Conservation (phyloP, 768 basidiomycete species). For the Termitomyces sp. region DNA sequence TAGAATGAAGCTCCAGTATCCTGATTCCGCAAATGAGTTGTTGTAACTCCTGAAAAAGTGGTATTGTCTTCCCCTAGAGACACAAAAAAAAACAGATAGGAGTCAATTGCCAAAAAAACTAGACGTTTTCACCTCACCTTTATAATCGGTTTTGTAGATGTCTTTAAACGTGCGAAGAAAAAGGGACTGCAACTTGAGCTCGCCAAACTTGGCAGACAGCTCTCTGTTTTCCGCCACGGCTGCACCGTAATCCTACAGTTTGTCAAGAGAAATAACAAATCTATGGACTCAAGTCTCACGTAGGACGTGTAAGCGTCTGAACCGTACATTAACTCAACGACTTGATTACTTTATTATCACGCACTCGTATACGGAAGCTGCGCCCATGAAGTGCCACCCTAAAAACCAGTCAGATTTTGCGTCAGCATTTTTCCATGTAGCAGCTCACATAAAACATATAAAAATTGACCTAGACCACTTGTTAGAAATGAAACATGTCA, state of each 20-base stretch:
- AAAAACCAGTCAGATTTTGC: background rate
- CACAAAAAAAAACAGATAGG: background rate
- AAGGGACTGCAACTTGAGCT: slow-evolving; percentile 14
- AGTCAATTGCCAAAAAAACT: background rate
- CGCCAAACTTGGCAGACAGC: slow-evolving; percentile 10
- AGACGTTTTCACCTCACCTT: background rate
- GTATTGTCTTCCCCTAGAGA: slow-evolving; percentile 11
- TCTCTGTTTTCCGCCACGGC: slow-evolving; percentile 11
- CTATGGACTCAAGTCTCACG: background rate
- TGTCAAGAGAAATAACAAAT: background rate
- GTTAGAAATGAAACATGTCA: background rate
- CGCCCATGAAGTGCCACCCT: slow-evolving; percentile 14
- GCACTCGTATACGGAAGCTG: slow-evolving; percentile 13
- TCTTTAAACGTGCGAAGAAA: slow-evolving; percentile 14
- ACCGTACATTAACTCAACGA: background rate
- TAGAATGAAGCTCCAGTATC: slow-evolving; percentile 13
- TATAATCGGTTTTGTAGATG: slow-evolving; percentile 8
- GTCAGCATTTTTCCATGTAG: background rate
- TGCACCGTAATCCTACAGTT: slow-evolving; percentile 13
- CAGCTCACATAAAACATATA: slow-evolving; percentile 13
- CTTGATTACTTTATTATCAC: background rate
- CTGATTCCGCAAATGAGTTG: slow-evolving; percentile 13
- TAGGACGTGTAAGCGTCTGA: slow-evolving; percentile 14
- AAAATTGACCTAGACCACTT: slow-evolving; percentile 6
- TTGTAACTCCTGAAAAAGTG: slow-evolving; percentile 11